Conservation (phyloP, 148 eudicot genomes). For the Rhododendron ferrugineum region DNA sequence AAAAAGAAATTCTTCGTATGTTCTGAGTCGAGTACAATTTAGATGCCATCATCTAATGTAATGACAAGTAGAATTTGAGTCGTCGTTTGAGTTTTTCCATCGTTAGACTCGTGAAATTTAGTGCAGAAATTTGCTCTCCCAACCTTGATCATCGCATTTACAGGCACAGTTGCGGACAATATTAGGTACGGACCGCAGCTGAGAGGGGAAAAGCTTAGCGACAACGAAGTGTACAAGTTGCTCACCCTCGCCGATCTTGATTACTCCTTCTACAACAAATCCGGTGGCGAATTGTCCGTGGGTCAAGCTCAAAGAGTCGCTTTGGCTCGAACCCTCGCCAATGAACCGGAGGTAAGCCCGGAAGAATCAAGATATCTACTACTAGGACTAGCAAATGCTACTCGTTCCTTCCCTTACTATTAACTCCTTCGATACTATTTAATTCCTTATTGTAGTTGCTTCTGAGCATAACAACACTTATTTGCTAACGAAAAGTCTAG, state of each 20-base stretch:
- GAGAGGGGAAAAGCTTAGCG: conserved; percentile 40
- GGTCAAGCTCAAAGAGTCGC: conserved; percentile 62
- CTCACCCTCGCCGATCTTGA: conserved; percentile 47
- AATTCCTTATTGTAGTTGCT: not conserved
- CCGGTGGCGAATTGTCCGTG: conserved; percentile 39
- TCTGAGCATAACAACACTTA: not conserved
- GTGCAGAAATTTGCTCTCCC: not conserved
- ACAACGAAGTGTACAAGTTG: conserved; percentile 34
- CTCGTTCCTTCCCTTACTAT: not conserved
- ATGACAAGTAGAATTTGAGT: not conserved
- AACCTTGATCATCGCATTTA: not conserved
- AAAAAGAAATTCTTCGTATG: not conserved
- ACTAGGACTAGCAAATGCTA: not conserved
- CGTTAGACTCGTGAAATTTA: no score
- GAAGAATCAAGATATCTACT: not conserved
- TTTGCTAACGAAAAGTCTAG: not conserved
- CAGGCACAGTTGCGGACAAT: conserved; percentile 56
- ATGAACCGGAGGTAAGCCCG: conserved; percentile 41
- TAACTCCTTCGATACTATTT: no score
- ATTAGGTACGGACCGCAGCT: conserved; percentile 46
- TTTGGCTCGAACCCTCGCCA: conserved; percentile 51
- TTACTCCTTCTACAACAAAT: conserved; percentile 28
- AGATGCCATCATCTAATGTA: not conserved
- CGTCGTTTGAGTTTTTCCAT: not conserved
- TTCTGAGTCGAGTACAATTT: not conserved